A percentile compares a stretch with the other conserved stretches of the same genome.
Evolutionary conservation across 31 red algal species (phyloP).

Genomic region (Odonthalia washingtoniensis): DNA sequence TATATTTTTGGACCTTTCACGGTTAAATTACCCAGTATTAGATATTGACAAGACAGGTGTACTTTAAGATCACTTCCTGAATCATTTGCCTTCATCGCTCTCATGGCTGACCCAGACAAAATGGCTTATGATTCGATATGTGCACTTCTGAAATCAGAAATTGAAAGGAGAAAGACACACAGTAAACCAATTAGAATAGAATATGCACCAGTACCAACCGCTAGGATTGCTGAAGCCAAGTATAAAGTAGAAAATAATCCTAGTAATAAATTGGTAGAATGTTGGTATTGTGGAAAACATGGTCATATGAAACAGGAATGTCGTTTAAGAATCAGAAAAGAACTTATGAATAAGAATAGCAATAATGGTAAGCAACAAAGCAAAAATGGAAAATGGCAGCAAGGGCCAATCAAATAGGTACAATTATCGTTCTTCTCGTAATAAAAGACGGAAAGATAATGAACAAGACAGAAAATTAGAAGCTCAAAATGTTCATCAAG

Average conservation of each 20-base stretch:
- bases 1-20: neutral
- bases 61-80: neutral
- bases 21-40: neutral
- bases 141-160: neutral
- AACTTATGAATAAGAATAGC: neutral
- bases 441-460: neutral
- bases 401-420: neutral
- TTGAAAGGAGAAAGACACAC: neutral
- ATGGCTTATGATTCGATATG: neutral
- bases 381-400: neutral
- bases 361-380: neutral
- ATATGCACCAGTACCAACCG: neutral
- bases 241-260: neutral
- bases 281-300: neutral
- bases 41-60: neutral
- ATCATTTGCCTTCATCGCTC: neutral
- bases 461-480: neutral
- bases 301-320: neutral
- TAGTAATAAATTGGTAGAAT: neutral
- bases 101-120: neutral
- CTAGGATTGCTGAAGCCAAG: neutral
- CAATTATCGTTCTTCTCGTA: neutral
- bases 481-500: too few relatives aligned
- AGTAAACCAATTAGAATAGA: neutral
- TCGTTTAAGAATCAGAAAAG: neutral